Evolutionary conservation across 306 rosid species (phyloP).

Genomic region (Glycine soja): DNA sequence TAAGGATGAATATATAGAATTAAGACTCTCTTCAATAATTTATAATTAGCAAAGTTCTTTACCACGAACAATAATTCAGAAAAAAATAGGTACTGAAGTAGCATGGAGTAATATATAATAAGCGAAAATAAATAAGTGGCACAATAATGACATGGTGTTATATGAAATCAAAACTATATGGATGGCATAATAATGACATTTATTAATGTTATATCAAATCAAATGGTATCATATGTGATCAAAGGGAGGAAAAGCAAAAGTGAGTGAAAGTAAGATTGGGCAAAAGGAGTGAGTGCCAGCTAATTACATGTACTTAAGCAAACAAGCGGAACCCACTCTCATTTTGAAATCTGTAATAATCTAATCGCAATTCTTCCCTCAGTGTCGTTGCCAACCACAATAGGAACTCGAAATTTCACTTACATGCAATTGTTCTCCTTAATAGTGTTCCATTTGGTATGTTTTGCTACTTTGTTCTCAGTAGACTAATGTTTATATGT

Average conservation of each 20-base stretch:
- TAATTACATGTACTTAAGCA: constrained; percentile 45
- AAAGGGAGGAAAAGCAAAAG: constrained; percentile 10
- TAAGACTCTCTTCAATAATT: no score
- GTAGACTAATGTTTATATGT: no score
- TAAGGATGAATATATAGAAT: no score
- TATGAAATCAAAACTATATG: constrained; percentile 47
- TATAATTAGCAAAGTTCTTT: not conserved
- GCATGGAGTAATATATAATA: not conserved
- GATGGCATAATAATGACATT: constrained; percentile 32
- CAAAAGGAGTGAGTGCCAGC: constrained; percentile 58
- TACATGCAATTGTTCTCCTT: constrained; percentile 20
- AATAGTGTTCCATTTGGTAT: not conserved
- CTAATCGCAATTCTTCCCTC: not conserved
- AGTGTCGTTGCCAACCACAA: constrained; percentile 22
- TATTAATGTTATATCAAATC: constrained; percentile 41
- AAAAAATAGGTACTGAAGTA: not conserved
- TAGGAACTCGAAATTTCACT: not conserved
- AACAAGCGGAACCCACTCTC: constrained; percentile 42
- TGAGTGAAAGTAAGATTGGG: constrained; percentile 17
- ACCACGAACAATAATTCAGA: no score
- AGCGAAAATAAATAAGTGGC: not conserved
- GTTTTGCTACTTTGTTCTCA: not conserved
- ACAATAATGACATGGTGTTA: constrained; percentile 31
- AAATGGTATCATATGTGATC: constrained; percentile 38
- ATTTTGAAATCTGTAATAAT: constrained; percentile 23